These are phyloP conservation scores for Acorus gramineus DNA, from an alignment of 106 monocot genomes.

Conservation along the genomic window DNA sequence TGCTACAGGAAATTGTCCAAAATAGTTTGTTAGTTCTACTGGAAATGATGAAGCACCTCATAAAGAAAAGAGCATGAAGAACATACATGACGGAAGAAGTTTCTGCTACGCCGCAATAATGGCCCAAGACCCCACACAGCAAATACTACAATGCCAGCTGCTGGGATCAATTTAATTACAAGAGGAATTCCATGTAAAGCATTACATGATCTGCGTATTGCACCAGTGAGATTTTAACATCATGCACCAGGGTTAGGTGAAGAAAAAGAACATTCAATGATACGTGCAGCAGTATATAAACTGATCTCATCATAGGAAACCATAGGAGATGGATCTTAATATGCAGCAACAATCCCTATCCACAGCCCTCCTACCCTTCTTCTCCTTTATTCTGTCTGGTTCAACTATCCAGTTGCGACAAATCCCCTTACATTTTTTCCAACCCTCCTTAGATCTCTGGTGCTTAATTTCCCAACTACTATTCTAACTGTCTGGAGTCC, in stretches of 20 bases:
- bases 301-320: too few species aligned
- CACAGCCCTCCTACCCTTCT: too few species aligned
- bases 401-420: too few species aligned
- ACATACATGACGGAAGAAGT: constrained; percentile 19
- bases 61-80: background rate
- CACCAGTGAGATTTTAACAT: background rate
- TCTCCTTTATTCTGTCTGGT: too few species aligned
- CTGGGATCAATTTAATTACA: constrained; percentile 15
- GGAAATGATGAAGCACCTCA: background rate
- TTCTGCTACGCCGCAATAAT: constrained; percentile 11
- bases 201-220: constrained; percentile 8
- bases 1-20: constrained; percentile 2
- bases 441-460: too few species aligned
- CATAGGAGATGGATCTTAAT: too few species aligned
- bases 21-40: background rate
- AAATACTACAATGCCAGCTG: constrained; percentile 21
- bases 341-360: too few species aligned
- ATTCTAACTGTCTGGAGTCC: too few species aligned
- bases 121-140: constrained; percentile 28
- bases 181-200: constrained; percentile 9
- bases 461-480: too few species aligned
- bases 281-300: background rate
- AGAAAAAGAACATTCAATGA: background rate
- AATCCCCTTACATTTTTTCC: too few species aligned
- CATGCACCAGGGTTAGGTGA: background rate